Conservation (phyloP, 2,329 filamentous ascomycete genomes). For the Daldinia sp. region DNA sequence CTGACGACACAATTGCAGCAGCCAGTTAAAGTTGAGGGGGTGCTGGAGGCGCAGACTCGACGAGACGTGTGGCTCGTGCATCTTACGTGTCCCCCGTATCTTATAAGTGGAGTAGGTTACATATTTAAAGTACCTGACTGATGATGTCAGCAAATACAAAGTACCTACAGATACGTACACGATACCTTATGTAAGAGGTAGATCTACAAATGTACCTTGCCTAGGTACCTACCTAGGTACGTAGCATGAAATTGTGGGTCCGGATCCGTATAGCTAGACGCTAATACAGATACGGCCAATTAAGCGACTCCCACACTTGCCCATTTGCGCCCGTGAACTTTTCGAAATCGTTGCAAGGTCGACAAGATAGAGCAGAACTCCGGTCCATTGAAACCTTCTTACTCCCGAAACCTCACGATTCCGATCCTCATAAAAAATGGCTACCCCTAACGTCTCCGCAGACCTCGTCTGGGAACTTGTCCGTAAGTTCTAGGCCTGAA, state of each 20-base stretch:
- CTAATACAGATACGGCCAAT: conserved; percentile 43
- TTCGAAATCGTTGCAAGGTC: conserved; percentile 40
- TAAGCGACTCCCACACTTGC: conserved; percentile 47
- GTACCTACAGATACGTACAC: background rate
- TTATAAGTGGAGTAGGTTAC: conserved; percentile 19
- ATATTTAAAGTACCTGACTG: no score
- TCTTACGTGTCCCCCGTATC: conserved; percentile 14
- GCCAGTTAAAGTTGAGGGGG: background rate
- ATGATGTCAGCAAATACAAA: background rate
- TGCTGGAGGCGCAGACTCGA: conserved; percentile 3
- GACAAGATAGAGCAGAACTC: conserved; percentile 21
- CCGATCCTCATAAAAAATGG: conserved; percentile 58
- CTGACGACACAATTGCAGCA: conserved; percentile 5
- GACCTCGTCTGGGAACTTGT: conserved; percentile 95
- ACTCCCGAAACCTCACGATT: conserved; percentile 19
- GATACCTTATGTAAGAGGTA: background rate
- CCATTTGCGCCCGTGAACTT: conserved; percentile 23
- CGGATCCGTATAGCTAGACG: background rate
- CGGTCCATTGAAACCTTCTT: conserved; percentile 15
- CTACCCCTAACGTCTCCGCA: conserved; percentile 71
- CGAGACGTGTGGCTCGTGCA: conserved; percentile 18
- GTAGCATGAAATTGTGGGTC: background rate
- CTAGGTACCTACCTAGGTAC: background rate
- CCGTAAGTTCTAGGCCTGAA: conserved; percentile 70
- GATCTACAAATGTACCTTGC: no score